Conservation (phyloP, 192 early-diverging fungal species). For the Linnemannia schmuckeri region DNA sequence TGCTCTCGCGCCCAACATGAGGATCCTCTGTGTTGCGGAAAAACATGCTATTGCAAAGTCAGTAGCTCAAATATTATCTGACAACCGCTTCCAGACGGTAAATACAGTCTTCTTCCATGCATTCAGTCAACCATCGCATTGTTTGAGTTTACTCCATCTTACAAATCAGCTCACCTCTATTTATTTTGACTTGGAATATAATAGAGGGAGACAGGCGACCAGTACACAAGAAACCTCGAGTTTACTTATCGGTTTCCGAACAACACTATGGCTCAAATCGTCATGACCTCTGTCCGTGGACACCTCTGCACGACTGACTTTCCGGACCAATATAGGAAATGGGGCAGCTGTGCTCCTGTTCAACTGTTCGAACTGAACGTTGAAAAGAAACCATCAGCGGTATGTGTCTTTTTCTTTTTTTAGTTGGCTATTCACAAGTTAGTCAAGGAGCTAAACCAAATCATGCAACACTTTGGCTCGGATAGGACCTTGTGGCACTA, state of each 20-base stretch:
- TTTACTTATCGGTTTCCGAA: constrained; percentile 75
- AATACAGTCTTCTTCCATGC: neutral
- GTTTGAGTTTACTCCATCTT: neutral
- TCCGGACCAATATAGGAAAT: constrained; percentile 64
- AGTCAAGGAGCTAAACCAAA: neutral
- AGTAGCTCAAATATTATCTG: constrained; percentile 82
- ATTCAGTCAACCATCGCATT: neutral
- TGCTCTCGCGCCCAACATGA: constrained; percentile 60
- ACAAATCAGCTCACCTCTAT: neutral
- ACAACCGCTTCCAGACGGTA: constrained; percentile 58
- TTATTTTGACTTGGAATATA: neutral
- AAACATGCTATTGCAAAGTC: constrained; percentile 91
- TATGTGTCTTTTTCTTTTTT: constrained; percentile 18
- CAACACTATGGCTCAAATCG: constrained; percentile 68
- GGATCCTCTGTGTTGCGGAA: constrained; percentile 96
- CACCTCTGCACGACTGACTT: constrained; percentile 86
- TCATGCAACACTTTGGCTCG: neutral
- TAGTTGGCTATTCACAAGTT: neutral
- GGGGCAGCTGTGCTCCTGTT: constrained; percentile 71
- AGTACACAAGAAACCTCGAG: constrained; percentile 85
- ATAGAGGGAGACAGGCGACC: constrained; percentile 62
- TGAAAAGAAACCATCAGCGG: constrained; percentile 64
- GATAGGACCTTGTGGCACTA: constrained; percentile 63
- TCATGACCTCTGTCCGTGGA: constrained; percentile 88
- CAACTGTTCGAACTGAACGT: constrained; percentile 80